Percentiles rank a stretch among this genome's conserved stretches.
These are phyloP conservation scores for Penicillium decumbens DNA, from an alignment of 2,329 filamentous ascomycete genomes.

Conservation along the genomic window DNA sequence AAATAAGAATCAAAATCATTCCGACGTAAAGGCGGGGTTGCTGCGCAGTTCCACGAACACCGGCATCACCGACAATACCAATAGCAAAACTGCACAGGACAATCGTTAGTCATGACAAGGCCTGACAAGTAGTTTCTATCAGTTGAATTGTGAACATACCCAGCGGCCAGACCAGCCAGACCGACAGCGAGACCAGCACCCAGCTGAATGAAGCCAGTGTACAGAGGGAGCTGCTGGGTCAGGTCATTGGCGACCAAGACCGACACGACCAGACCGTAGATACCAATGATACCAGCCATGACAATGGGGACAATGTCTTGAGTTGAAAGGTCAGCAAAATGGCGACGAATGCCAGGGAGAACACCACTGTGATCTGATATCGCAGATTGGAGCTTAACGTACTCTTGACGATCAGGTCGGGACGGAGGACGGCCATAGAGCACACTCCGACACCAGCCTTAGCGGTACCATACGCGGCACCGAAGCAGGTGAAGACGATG, in stretches of 20 bases:
- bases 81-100: constrained; percentile 63
- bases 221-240: constrained; percentile 66
- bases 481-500: constrained; percentile 94
- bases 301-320: constrained; percentile 99
- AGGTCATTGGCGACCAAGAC: constrained; percentile 80
- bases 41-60: constrained; percentile 51
- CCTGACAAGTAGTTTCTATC: not conserved
- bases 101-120: constrained; percentile 11
- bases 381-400: constrained; percentile 44
- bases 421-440: constrained; percentile 95
- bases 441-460: constrained; percentile 99
- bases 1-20: constrained; percentile 99
- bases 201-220: constrained; percentile 79
- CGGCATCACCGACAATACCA: constrained; percentile 66
- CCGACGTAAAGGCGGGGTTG: constrained; percentile 73
- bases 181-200: constrained; percentile 78
- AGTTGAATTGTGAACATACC: constrained; percentile 34
- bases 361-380: not conserved
- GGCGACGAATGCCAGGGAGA: not conserved
- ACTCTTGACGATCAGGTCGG: constrained; percentile 99
- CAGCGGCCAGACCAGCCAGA: constrained; percentile 76
- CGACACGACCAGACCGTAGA: constrained; percentile 87
- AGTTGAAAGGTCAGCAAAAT: constrained; percentile 13
- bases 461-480: constrained; percentile 96
- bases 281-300: constrained; percentile 99